Evolutionary conservation across 441 rosid species (phyloP).

Genomic region (Adansonia grandidieri): DNA sequence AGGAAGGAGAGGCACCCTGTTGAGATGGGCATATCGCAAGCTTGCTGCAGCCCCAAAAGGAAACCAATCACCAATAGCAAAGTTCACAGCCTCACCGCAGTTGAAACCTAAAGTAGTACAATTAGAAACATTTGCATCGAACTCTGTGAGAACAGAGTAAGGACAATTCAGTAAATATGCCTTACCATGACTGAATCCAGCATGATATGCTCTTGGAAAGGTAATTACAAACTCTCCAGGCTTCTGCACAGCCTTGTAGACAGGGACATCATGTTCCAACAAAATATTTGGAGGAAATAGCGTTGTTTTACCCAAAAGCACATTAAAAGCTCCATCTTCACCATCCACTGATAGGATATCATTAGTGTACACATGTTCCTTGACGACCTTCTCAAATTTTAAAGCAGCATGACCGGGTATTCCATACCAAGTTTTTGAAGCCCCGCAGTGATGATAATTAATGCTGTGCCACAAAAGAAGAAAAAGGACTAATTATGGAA

Average conservation of each 20-base stretch:
- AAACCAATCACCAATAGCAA: constrained; percentile 97
- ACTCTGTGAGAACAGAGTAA: constrained; percentile 8
- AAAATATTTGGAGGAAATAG: constrained; percentile 88
- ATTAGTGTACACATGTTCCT: constrained; percentile 73
- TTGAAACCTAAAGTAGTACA: constrained; percentile 72
- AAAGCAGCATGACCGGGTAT: constrained; percentile 93
- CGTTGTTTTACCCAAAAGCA: constrained; percentile 96
- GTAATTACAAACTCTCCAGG: constrained; percentile 96
- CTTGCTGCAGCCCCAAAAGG: constrained; percentile 92
- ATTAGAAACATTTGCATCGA: constrained; percentile 11
- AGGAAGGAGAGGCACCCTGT: constrained; percentile 91
- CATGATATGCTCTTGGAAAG: constrained; percentile 98
- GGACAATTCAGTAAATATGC: not conserved
- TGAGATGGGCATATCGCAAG: constrained; percentile 84
- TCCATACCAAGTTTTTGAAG: constrained; percentile 99
- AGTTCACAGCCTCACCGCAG: constrained; percentile 99
- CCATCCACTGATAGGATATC: constrained; percentile 79
- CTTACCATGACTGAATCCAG: constrained; percentile 98
- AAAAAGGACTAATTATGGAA: not conserved
- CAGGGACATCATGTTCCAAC: constrained; percentile 85
- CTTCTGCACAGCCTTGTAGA: constrained; percentile 94
- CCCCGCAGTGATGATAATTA: constrained; percentile 98
- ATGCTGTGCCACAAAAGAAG: constrained; percentile 71
- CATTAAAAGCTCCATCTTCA: constrained; percentile 98
- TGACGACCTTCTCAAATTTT: constrained; percentile 88